phyloP scores from a whole-genome alignment of 805 yeast species.

The Candida tallmaniae region DNA sequence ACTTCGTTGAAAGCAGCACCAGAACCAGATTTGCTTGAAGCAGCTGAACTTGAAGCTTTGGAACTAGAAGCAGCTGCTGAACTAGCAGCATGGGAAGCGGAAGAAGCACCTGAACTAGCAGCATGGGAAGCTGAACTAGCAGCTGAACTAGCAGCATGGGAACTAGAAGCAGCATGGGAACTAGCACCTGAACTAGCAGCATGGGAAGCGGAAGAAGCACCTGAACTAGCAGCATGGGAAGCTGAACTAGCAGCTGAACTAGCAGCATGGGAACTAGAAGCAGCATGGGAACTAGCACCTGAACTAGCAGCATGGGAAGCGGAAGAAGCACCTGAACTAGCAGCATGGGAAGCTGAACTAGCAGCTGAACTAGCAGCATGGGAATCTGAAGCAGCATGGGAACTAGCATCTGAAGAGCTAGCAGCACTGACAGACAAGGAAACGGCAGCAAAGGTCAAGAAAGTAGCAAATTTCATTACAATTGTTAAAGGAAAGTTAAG shows the following conservation, averaged over 20 bases:
- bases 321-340: constrained; percentile 5
- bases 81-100: constrained; percentile 3
- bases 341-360: no score
- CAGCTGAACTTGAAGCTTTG: not conserved
- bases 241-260: not conserved
- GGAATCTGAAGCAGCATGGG: constrained; percentile 3
- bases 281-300: constrained; percentile 3
- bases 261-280: constrained; percentile 4
- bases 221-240: no score
- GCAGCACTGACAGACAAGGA: constrained; percentile 10
- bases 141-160: constrained; percentile 2
- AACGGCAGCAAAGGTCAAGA: constrained; percentile 8
- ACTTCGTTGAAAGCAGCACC: constrained; percentile 6
- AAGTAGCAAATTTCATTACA: constrained; percentile 10
- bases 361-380: not conserved
- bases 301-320: constrained; percentile 3
- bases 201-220: constrained; percentile 2
- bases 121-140: no score
- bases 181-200: constrained; percentile 4
- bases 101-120: constrained; percentile 1
- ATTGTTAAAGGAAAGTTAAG: not conserved
- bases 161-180: constrained; percentile 1
- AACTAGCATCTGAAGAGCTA: constrained; percentile 2
- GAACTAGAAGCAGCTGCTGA: constrained; percentile 4
- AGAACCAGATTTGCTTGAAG: constrained; percentile 3